A percentile compares a stretch with the other conserved stretches of the same genome.
These are phyloP conservation scores for Tetramitus jugosus DNA, from an alignment of 208 protist species.

Conservation along the genomic window DNA sequence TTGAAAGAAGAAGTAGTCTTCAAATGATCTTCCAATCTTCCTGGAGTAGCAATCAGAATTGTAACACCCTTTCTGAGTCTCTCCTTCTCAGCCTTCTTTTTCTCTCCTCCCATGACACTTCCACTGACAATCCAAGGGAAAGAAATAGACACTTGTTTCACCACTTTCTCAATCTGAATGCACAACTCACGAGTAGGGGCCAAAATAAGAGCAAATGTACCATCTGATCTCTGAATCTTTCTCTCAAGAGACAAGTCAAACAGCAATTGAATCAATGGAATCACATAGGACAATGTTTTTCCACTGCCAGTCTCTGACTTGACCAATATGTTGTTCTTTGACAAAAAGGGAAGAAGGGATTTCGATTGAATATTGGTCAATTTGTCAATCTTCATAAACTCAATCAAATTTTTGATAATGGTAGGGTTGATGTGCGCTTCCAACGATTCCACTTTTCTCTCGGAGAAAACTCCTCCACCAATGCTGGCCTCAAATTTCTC, in stretches of 20 bases:
- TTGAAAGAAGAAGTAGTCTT: slow-evolving; percentile 47
- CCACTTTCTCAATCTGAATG: slow-evolving; percentile 41
- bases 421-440: too few species aligned
- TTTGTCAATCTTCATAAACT: background rate
- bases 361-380: slow-evolving; percentile 16
- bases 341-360: background rate
- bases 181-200: slow-evolving; percentile 51
- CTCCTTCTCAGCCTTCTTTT: slow-evolving; percentile 34
- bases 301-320: slow-evolving; percentile 29
- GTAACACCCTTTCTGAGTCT: slow-evolving; percentile 37
- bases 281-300: slow-evolving; percentile 24
- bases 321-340: slow-evolving; percentile 7
- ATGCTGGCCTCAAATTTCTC: too few species aligned
- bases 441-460: too few species aligned
- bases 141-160: slow-evolving; percentile 26
- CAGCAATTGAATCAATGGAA: slow-evolving; percentile 10
- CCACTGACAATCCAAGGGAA: slow-evolving; percentile 48
- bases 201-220: slow-evolving; percentile 36
- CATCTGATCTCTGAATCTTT: slow-evolving; percentile 6
- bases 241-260: background rate
- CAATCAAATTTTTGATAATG: too few species aligned
- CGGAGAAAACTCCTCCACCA: too few species aligned
- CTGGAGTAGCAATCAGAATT: slow-evolving; percentile 56
- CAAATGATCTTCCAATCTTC: slow-evolving; percentile 58
- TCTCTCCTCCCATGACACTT: slow-evolving; percentile 47